Base-by-base conservation (phyloP, 495 filamentous ascomycete species). In the Daldinia loculata region DNA sequence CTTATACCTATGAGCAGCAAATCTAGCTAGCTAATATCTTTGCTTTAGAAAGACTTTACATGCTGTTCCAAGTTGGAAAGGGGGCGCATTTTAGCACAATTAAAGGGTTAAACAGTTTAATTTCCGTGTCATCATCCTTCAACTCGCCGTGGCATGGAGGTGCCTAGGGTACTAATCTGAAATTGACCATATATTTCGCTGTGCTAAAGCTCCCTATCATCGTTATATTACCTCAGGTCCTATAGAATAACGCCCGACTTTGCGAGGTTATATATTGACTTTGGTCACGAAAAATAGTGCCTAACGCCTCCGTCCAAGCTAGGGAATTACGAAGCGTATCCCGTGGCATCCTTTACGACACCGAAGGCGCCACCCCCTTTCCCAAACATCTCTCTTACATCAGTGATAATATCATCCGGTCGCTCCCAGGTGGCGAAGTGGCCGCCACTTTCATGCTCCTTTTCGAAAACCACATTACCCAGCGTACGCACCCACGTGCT, bases 391-490 rank as follows among this genome's bases (percentile, higher is more conserved):
- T 67, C 75, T 62, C 78, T 79, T 56, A 91, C 74, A 77, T 92
- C 90, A 2, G 64, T 74, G 0, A 83, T 84, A 39, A 91, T 77
- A 14, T 75, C 76, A 5, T 89, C 78, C 6, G 90, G 89, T 27
- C 77, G 70, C 68, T 91, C 90, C 76, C 83, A 87, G 0, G 89
- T 84, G 4, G 87, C 87, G 77, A 91, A 92, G 77, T 92, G 90
- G 1, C 90, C 90, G 6, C 90, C 90, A 3, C 75, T 74, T 0
- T 80, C 69, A 75, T 90, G 78, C 32, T 81, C 78, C 11, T 77
- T 82, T 75, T 89, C 86, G 52, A 80, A 85, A 1, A 91, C 87
- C 2, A 91, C 78, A 3, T 82, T 77, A 0, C 90, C 89, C 24
- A 90, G 53, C 3, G 82, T 83, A 52, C 76, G 75, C 6, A 79